Conservation (phyloP, 306 rosid species). For the Crotalaria pallida region DNA sequence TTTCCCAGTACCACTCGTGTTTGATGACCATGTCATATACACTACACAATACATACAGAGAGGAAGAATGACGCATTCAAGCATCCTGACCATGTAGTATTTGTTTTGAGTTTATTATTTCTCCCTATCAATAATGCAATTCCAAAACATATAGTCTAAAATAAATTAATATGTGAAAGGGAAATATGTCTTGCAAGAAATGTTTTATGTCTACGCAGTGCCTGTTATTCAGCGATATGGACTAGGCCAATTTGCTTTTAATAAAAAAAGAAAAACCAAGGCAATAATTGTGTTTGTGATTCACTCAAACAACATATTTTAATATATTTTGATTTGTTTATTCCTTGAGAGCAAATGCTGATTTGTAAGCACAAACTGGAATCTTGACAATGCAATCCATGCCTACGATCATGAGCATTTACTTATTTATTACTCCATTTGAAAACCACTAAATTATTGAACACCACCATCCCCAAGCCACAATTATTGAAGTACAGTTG, state of each 20-base stretch:
- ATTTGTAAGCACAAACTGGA: neutral
- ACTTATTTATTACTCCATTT: neutral
- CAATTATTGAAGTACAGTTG: no score
- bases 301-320: neutral
- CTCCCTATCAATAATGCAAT: neutral
- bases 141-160: neutral
- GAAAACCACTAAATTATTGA: neutral
- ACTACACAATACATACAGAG: neutral
- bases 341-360: neutral
- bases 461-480: neutral
- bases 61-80: neutral
- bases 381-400: neutral
- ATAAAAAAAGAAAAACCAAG: neutral
- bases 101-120: neutral
- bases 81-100: neutral
- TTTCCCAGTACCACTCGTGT: no score
- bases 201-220: neutral
- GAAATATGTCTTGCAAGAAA: neutral
- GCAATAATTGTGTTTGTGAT: neutral
- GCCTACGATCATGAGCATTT: neutral
- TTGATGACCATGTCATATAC: neutral
- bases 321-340: neutral
- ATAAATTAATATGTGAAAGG: neutral
- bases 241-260: neutral
- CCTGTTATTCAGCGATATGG: neutral